Evolutionary conservation across 805 yeast genomes (phyloP).

Genomic region (Komagataella ulmi): DNA sequence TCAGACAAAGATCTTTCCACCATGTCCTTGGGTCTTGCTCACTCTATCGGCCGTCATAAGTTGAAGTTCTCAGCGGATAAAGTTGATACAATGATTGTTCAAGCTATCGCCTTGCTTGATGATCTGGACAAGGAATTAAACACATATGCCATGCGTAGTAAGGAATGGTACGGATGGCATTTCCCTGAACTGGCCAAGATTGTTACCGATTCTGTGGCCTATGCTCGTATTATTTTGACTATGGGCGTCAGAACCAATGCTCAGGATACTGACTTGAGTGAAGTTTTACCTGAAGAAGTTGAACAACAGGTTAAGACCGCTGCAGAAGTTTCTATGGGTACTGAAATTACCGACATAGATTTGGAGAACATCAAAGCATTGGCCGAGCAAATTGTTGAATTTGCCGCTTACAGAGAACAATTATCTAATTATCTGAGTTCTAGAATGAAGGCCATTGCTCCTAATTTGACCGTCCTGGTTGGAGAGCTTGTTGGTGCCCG

Average conservation of each 20-base stretch:
- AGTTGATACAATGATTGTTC: constrained; percentile 98
- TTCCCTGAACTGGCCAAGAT: constrained; percentile 99
- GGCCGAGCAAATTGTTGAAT: constrained; percentile 94
- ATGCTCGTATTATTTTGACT: constrained; percentile 82
- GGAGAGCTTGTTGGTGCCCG: constrained; percentile 99
- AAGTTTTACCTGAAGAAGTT: constrained; percentile 82
- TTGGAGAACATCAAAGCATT: constrained; percentile 76
- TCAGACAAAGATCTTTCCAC: constrained; percentile 73
- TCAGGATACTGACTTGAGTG: constrained; percentile 78
- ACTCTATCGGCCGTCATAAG: constrained; percentile 96
- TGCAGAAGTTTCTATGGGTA: constrained; percentile 99
- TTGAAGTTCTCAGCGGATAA: constrained; percentile 95
- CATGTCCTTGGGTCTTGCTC: constrained; percentile 97
- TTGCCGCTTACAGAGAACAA: constrained; percentile 94
- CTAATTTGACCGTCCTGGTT: constrained; percentile 87
- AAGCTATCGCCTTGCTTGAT: constrained; percentile 93
- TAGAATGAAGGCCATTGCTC: constrained; percentile 98
- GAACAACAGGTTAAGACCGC: constrained; percentile 90
- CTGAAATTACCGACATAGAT: constrained; percentile 90
- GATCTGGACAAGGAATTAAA: constrained; percentile 96
- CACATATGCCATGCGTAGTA: constrained; percentile 97
- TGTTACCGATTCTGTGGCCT: constrained; percentile 90
- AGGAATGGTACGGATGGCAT: constrained; percentile 99
- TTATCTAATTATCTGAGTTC: constrained; percentile 80
- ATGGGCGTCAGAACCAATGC: constrained; percentile 95